Base-by-base conservation (phyloP, 805 yeast species). In the Sporopachydermia lactativora region DNA sequence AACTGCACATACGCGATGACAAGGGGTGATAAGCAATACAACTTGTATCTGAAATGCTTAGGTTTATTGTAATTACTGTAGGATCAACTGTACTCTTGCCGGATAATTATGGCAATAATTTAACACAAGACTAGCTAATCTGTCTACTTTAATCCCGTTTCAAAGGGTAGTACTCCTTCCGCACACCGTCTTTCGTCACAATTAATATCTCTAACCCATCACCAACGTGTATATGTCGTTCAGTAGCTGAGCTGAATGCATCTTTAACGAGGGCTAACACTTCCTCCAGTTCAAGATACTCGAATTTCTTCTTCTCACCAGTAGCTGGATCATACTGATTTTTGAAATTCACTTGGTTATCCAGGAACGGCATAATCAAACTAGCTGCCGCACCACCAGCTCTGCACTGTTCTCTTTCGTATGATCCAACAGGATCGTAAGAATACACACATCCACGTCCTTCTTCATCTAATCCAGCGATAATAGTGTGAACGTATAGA, bases 301-400 rank as follows among this genome's bases (percentile, higher is more conserved):
- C 68, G 5, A 42, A 15, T 58, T 74, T 78, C 43, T 69, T 68
- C 6, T 65, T 72, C 15, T 92, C 94, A 44, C 82, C 67, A 6
- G 82, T 66, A 3, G 67, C 78, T 16, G 96, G 95, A 49, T 74
- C 88, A 58, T 69, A 74, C 61, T 92, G 98, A 65, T 92, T 92
- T 59, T 88, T 88, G 64, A 85, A 82, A 58, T 86, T 84, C 47
- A 92, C 98, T 66, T 92, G 98, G 60, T 88, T 89, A 61, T 92
- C 98, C 55, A 92, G 73, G 60, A 92, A 92, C 3, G 98, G 98
- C 94, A 88, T 86, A 49, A 92, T 86, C 62, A 92, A 72, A 47
- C 86, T 75, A 1, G 96, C 92, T 18, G 97, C 97, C 11, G 96
- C 92, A 36, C 98, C 98, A 48, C 95, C 96, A 2, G 97, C 97